A percentile compares a stretch with the other conserved stretches of the same genome.
phyloP scores from a whole-genome alignment of 2,329 filamentous ascomycete species.

The Pestalotiopsis sp. region DNA sequence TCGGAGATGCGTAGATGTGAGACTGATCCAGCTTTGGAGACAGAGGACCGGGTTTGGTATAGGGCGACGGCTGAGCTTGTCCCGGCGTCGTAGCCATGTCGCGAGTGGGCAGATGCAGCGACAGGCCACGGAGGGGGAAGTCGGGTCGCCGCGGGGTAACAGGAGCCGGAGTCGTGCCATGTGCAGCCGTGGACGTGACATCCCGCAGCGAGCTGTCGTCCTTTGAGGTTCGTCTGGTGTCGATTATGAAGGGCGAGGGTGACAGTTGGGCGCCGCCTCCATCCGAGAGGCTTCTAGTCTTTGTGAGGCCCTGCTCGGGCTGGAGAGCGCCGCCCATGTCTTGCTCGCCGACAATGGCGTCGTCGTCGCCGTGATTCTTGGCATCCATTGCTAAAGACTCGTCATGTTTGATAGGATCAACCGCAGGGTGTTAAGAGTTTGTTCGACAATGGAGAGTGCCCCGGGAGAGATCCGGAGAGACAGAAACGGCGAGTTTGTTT shows the following conservation, averaged over 20 bases:
- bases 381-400: constrained; percentile 31
- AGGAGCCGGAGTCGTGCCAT: constrained; percentile 44
- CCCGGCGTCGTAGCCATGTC: constrained; percentile 38
- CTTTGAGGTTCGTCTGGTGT: constrained; percentile 61
- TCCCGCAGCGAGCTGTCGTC: constrained; percentile 65
- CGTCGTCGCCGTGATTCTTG: constrained; percentile 8
- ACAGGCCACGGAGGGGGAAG: constrained; percentile 65
- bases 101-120: constrained; percentile 69
- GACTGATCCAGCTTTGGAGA: constrained; percentile 86
- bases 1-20: constrained; percentile 83
- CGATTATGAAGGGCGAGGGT: constrained; percentile 59
- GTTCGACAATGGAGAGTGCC: background rate
- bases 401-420: constrained; percentile 19
- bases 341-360: background rate
- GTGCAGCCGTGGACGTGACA: constrained; percentile 33
- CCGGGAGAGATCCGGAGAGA: background rate
- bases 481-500: background rate
- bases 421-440: background rate
- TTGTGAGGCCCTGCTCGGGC: constrained; percentile 37
- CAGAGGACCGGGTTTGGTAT: constrained; percentile 66
- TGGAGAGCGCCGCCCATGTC: background rate
- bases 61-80: constrained; percentile 34
- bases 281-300: constrained; percentile 68
- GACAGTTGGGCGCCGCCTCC: constrained; percentile 60
- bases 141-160: constrained; percentile 74